Conservation (phyloP, 176 grass and related monocot species). For the Tuctoria greenei region DNA sequence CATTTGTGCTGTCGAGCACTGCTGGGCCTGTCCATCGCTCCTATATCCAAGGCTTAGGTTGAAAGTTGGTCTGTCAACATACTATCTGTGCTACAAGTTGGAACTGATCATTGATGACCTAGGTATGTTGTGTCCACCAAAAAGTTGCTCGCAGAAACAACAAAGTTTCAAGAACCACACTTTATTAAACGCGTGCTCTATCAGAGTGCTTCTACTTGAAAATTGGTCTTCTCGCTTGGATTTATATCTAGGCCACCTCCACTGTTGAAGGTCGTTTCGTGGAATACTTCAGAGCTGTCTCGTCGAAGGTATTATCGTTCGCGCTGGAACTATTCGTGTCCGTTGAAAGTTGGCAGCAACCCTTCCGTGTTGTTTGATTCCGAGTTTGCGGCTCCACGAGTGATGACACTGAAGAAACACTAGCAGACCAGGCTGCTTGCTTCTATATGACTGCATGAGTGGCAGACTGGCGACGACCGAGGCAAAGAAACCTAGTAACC, state of each 20-base stretch:
- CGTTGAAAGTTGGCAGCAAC: neutral
- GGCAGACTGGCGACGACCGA: neutral
- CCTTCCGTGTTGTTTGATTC: neutral
- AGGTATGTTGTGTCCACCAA: neutral
- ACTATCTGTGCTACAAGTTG: neutral
- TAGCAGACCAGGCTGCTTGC: neutral
- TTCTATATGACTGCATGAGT: neutral
- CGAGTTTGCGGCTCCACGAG: neutral
- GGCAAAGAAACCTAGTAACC: neutral
- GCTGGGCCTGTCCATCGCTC: neutral
- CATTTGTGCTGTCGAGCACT: slow-evolving; percentile 20
- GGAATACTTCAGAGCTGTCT: neutral
- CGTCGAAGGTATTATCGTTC: neutral
- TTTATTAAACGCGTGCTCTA: too few relatives aligned
- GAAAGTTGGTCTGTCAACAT: neutral
- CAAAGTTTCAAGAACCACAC: too few relatives aligned
- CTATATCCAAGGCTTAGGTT: neutral
- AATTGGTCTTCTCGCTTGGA: neutral
- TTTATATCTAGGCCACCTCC: neutral
- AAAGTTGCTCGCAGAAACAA: neutral
- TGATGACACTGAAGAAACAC: neutral
- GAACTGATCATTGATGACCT: neutral
- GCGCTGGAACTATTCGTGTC: neutral
- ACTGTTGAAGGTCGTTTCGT: neutral
- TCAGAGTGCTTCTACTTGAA: neutral